Base-by-base conservation (phyloP, 345 rosid genomes). In the Eucalyptus regnans region DNA sequence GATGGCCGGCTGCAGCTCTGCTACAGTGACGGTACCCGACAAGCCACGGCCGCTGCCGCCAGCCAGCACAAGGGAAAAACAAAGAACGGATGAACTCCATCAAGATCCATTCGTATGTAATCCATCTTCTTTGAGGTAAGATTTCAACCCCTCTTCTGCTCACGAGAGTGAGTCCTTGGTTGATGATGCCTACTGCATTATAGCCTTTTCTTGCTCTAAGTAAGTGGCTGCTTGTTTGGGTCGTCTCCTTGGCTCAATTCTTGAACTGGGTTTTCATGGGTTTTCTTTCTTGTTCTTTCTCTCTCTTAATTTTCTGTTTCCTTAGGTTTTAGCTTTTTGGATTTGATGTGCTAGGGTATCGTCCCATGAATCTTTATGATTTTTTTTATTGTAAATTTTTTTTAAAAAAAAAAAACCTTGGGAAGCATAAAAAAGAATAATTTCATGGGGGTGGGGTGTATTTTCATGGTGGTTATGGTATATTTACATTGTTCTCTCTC, bases 51-150 rank as follows among this genome's bases (percentile, higher is more conserved):
- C 81, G 46, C 81, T 1, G 48, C 83, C 83, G 83, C 83, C 83
- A 76, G 83, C 83, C 46, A 96, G 91, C 97, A 94, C 48, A 96
- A 96, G 92, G 99, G 96, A 87, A 97, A 97, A 94, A 95, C 94
- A 89, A 96, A 94, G 93, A 96, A 93, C 95, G 96, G 93, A 94
- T 81, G 20, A n/a, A 90, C 49, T 86, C 64, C 91, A 87, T 89
- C 60, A 43, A 89, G 56, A 27, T 71, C 81, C 33, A 48, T 85
- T 88, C 87, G 81, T 89, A 87, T 88, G 90, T 43, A 86, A 43
- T 41, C 89, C 89, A 86, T 92, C 93, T 92, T 90, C 91, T 91
- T 87, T 89, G 91, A 87, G 96, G 98, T 97, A 92, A 91, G 91
- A 83, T 64, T 16, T 52, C 56, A 10, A 49, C 52, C 18, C 83